These are phyloP conservation scores for Pogostemon cablin DNA, from an alignment of 257 asterid genomes.

Conservation along the genomic window DNA sequence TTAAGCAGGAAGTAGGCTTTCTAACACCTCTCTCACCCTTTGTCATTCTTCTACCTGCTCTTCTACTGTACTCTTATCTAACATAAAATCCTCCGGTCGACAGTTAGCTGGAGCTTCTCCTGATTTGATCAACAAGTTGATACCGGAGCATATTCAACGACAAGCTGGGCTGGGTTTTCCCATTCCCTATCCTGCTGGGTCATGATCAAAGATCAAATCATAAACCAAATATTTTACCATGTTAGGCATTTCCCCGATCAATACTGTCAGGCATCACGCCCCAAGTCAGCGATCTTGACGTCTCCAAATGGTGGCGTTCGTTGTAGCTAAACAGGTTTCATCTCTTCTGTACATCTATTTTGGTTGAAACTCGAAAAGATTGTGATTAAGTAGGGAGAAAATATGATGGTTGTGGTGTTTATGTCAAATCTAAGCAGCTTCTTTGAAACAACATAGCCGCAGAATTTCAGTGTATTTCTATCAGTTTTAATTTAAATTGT, in stretches of 20 bases:
- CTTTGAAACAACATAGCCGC: slow-evolving; percentile 27
- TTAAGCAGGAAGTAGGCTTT: slow-evolving; percentile 71
- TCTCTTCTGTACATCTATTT: slow-evolving; percentile 67
- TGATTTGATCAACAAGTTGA: slow-evolving; percentile 63
- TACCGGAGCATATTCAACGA: slow-evolving; percentile 54
- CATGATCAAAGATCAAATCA: slow-evolving; percentile 26
- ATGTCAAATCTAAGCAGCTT: slow-evolving; percentile 22
- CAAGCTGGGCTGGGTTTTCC: slow-evolving; percentile 44
- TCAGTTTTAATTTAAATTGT: slow-evolving; percentile 2
- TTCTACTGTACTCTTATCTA: slow-evolving; percentile 3
- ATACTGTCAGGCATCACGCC: slow-evolving; percentile 31
- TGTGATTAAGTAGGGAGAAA: slow-evolving; percentile 33
- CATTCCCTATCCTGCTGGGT: slow-evolving; percentile 43
- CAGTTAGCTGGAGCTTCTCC: slow-evolving; percentile 83
- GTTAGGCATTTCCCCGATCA: slow-evolving; percentile 23
- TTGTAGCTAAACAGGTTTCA: slow-evolving; percentile 43
- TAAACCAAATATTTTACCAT: neutral
- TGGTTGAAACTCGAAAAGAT: slow-evolving; percentile 38
- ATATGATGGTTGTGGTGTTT: slow-evolving; percentile 26
- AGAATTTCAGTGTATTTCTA: slow-evolving; percentile 30
- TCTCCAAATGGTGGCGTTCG: slow-evolving; percentile 18
- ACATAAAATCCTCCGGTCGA: slow-evolving; percentile 30
- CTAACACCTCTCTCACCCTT: neutral
- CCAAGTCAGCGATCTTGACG: slow-evolving; percentile 38
- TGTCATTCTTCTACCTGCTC: neutral